Base-by-base conservation (phyloP, 257 asterid genomes). In the Paraleonurus japonicus region DNA sequence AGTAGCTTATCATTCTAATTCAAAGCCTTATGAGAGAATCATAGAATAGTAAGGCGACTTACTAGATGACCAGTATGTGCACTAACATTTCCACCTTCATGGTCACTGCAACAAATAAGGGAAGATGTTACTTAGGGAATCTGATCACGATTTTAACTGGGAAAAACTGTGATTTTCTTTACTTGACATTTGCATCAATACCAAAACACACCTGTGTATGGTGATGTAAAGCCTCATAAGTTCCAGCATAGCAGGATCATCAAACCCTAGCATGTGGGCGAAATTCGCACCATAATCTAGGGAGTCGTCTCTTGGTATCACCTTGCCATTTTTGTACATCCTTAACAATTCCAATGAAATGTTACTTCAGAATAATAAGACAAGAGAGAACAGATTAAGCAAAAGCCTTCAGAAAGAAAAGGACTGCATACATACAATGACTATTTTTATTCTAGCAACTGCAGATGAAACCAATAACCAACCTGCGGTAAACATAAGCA, bases 41-140 rank as follows among this genome's bases (percentile, higher is more conserved):
- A 43, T 9, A 11, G 12, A 63, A 61, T 67, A 45, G 73, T 17
- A 39, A 59, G 60, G 41, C 22, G 39, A 83, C 94, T 82, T 82
- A 95, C 99, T 70, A 95, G 85, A 80, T 95, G 99, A 76, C 98
- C 99, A n/a, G 99, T 95, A 80, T 95, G 99, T 67, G 99, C 99
- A 80, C 99, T 95, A 75, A 95, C 99, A 80, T 95, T 95, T 35
- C 99, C 99, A 43, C 99, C 99, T 88, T 95, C 99, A 61, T 95
- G 99, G 76, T 95, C 99, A 77, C 99, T 95, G 92, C 80, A 85
- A 35, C 68, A 62, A 35, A 35, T 20, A 37, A 32, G 13, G 6
- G 2, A 62, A 62, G 27, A 62, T 9, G 10, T 19, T 37, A 62
- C 17, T 7, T 37, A 62, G 8, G 51, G 4, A 37, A 62, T 11